Percentiles rank a stretch among this genome's conserved stretches.
These are phyloP conservation scores for Citrullus mucosospermus DNA, from an alignment of 306 rosid genomes.

Conservation along the genomic window DNA sequence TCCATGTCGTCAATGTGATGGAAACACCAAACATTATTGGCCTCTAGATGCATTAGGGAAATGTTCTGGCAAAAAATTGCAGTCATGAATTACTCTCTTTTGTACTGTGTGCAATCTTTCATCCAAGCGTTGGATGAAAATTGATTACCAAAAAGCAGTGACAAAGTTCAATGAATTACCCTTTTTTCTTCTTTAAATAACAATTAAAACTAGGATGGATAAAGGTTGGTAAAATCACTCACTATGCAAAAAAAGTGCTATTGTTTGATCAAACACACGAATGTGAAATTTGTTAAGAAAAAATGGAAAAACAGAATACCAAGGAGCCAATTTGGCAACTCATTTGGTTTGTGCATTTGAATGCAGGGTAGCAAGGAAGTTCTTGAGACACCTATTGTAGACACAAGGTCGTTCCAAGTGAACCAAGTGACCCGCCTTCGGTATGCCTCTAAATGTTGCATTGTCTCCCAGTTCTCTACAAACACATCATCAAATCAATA, in stretches of 20 bases:
- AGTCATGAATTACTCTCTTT: too few relatives aligned
- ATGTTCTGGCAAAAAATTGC: too few relatives aligned
- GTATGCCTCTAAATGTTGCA: conserved; percentile 28
- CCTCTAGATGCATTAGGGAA: too few relatives aligned
- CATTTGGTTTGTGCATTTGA: neutral
- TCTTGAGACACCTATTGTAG: conserved; percentile 32
- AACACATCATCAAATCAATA: neutral
- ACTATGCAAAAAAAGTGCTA: neutral
- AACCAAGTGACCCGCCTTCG: conserved; percentile 56
- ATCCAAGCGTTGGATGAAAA: too few relatives aligned
- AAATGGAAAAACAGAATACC: neutral
- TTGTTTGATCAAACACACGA: neutral
- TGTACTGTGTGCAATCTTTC: too few relatives aligned
- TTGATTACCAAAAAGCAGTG: too few relatives aligned
- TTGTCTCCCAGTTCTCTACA: conserved; percentile 43
- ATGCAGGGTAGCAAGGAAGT: conserved; percentile 25
- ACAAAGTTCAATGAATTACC: too few relatives aligned
- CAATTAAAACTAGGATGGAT: too few relatives aligned
- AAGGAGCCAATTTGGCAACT: conserved; percentile 12
- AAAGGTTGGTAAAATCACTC: neutral
- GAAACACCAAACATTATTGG: too few relatives aligned
- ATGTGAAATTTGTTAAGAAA: too few relatives aligned
- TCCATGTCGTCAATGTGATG: too few relatives aligned
- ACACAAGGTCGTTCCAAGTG: conserved; percentile 58
- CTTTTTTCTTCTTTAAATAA: too few relatives aligned